These are phyloP conservation scores for Metschnikowia noctiluminum DNA, from an alignment of 805 yeast genomes.

Conservation along the genomic window DNA sequence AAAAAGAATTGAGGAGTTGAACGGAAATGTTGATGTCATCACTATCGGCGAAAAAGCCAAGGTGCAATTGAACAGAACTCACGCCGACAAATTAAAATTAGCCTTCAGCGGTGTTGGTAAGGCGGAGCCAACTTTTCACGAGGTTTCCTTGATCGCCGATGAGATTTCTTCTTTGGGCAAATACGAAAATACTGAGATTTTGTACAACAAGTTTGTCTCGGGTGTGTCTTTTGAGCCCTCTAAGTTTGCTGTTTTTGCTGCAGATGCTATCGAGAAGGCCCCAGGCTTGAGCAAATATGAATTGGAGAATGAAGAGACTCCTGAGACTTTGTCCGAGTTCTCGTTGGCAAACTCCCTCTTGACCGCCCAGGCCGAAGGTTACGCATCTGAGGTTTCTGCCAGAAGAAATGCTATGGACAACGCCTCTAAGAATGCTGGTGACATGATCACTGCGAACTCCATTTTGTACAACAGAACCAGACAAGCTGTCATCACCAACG, in stretches of 20 bases:
- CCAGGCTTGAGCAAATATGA: slow-evolving; percentile 84
- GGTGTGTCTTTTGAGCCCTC: slow-evolving; percentile 91
- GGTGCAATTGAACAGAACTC: slow-evolving; percentile 82
- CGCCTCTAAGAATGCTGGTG: slow-evolving; percentile 99
- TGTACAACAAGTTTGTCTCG: slow-evolving; percentile 83
- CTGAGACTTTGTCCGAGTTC: slow-evolving; percentile 78
- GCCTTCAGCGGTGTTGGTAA: slow-evolving; percentile 92
- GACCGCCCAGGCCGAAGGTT: slow-evolving; percentile 95
- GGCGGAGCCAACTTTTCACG: slow-evolving; percentile 91
- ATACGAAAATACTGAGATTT: slow-evolving; percentile 75
- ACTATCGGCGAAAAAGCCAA: slow-evolving; percentile 94
- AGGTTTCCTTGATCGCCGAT: slow-evolving; percentile 85
- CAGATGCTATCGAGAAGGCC: slow-evolving; percentile 72
- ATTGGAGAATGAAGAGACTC: slow-evolving; percentile 61
- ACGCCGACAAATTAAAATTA: slow-evolving; percentile 63
- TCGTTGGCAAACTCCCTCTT: slow-evolving; percentile 85
- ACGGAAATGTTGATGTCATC: slow-evolving; percentile 69
- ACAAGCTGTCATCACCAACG: slow-evolving; percentile 50
- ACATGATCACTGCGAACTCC: slow-evolving; percentile 94
- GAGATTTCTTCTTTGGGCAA: slow-evolving; percentile 67
- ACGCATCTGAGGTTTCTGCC: slow-evolving; percentile 95
- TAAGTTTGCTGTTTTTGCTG: slow-evolving; percentile 60
- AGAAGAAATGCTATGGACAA: slow-evolving; percentile 99
- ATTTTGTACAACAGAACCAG: slow-evolving; percentile 89
- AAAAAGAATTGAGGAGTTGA: slow-evolving; percentile 54